Percentiles rank a stretch among this genome's conserved stretches.
phyloP scores from a whole-genome alignment of 306 rosid genomes.

The Sechiopsis laciniata region DNA sequence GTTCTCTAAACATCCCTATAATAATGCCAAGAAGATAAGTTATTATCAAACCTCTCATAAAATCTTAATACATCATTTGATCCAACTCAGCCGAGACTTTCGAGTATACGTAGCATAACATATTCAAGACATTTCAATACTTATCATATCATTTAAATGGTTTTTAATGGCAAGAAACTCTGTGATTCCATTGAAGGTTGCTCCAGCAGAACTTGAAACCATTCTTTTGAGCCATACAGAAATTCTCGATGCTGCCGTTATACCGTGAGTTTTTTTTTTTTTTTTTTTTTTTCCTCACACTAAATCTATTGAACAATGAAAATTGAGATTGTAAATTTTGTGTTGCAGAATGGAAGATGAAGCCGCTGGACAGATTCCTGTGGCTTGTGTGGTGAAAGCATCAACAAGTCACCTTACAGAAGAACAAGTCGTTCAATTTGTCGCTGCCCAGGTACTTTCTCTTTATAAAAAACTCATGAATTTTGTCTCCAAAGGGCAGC shows the following conservation, averaged over 20 bases:
- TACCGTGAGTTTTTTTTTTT: constrained; percentile 49
- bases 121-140: not conserved
- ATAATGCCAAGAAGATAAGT: too few species aligned
- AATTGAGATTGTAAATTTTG: not conserved
- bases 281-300: constrained; percentile 8
- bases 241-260: constrained; percentile 81
- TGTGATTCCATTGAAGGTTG: constrained; percentile 44
- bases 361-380: constrained; percentile 82
- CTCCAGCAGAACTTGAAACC: constrained; percentile 92
- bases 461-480: not conserved
- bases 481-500: too few species aligned
- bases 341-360: constrained; percentile 64
- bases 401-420: constrained; percentile 44
- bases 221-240: constrained; percentile 64
- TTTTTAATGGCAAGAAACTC: not conserved
- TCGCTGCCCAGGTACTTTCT: constrained; percentile 57
- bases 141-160: not conserved
- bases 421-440: constrained; percentile 74
- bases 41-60: too few species aligned
- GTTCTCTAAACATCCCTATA: too few species aligned
- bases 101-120: too few species aligned
- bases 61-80: too few species aligned
- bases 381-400: constrained; percentile 75
- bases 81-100: too few species aligned
- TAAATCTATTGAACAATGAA: not conserved